Conservation (phyloP, 148 eudicot genomes). For the Rhododendron griersonianum region DNA sequence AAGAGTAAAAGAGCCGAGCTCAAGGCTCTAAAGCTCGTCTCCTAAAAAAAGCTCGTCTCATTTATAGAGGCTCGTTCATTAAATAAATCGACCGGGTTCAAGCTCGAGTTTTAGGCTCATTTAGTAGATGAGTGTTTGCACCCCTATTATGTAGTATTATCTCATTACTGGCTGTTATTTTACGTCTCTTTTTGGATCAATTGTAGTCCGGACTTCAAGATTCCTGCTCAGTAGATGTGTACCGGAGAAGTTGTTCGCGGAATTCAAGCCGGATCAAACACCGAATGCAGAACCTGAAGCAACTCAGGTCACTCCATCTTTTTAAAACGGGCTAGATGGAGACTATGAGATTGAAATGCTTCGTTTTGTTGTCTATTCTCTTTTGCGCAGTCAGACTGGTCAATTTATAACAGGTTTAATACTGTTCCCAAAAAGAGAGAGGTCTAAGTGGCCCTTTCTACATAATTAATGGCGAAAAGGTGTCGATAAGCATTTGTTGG, state of each 20-base stretch:
- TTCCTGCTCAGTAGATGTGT: conserved; percentile 17
- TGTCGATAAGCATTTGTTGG: not conserved
- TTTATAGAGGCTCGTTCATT: not conserved
- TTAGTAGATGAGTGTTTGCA: not conserved
- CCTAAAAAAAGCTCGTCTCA: not conserved
- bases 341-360: not conserved
- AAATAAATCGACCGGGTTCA: not conserved
- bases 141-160: not conserved
- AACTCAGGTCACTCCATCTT: conserved; percentile 18
- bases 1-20: no score
- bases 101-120: not conserved
- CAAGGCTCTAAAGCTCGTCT: no score
- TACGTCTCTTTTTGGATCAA: not conserved
- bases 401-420: not conserved
- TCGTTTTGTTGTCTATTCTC: not conserved
- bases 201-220: conserved; percentile 21
- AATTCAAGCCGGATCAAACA: conserved; percentile 13
- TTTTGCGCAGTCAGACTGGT: not conserved
- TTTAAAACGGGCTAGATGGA: not conserved
- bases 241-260: conserved; percentile 14
- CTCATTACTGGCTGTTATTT: not conserved
- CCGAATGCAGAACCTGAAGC: conserved; percentile 9
- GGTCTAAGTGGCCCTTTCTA: not conserved
- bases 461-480: not conserved
- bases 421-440: not conserved